These are phyloP conservation scores for Ceriops zippeliana DNA, from an alignment of 345 rosid species.

Conservation along the genomic window DNA sequence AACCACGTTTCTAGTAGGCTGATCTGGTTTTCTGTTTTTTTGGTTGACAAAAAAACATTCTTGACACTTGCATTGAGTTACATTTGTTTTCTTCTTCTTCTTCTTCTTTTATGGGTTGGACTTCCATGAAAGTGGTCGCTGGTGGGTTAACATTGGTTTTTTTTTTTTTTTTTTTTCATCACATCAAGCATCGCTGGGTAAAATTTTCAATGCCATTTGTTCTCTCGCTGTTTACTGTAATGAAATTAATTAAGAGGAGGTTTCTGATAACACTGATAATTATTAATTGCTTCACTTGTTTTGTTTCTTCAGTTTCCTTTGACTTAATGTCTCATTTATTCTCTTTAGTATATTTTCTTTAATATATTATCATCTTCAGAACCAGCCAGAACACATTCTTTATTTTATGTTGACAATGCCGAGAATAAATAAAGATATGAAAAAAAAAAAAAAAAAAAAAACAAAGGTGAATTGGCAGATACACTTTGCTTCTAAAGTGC, in stretches of 20 bases:
- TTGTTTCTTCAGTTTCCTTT: background rate
- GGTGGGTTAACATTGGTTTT: background rate
- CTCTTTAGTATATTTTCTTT: background rate
- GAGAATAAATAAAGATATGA: background rate
- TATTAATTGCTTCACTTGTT: background rate
- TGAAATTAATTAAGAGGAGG: background rate
- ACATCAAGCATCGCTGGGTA: background rate
- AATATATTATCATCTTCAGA: background rate
- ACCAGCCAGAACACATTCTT: background rate
- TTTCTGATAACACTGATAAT: background rate
- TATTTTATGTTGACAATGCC: background rate
- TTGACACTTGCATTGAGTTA: too few species aligned
- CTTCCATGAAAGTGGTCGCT: background rate
- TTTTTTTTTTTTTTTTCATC: background rate
- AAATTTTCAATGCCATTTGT: background rate
- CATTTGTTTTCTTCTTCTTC: too few species aligned
- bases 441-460: background rate
- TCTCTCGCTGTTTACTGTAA: background rate
- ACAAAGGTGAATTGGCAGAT: background rate
- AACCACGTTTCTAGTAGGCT: too few species aligned
- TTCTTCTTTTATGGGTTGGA: too few species aligned
- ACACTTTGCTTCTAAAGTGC: conserved; percentile 23
- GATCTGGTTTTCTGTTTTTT: background rate
- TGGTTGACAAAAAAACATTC: background rate
- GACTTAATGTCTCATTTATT: background rate